A percentile compares a stretch with the other conserved stretches of the same genome.
Conservation (phyloP, 495 filamentous ascomycete genomes). For the Hypomontagnella monticulosa region DNA sequence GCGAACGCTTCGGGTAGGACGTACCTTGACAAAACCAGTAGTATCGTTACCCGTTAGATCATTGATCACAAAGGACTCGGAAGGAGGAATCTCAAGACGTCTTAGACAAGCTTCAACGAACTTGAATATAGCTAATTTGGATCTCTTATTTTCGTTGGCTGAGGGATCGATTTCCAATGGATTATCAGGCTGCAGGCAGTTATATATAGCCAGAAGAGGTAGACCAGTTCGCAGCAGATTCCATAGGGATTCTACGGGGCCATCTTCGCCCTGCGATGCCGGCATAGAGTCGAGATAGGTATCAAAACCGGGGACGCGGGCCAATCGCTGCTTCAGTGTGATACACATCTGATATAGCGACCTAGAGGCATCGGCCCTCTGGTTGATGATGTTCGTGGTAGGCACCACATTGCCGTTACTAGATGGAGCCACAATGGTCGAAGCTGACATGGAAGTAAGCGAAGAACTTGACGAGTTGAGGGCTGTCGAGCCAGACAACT, state of each 20-base stretch:
- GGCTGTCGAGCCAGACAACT: constrained; percentile 63
- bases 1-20: constrained; percentile 22
- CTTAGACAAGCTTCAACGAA: constrained; percentile 65
- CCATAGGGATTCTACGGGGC: constrained; percentile 93
- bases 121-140: constrained; percentile 67
- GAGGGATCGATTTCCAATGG: constrained; percentile 67
- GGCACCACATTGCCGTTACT: constrained; percentile 71
- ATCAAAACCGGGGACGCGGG: constrained; percentile 84
- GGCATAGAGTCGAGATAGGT: constrained; percentile 63
- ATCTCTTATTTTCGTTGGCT: constrained; percentile 69
- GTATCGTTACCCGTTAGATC: constrained; percentile 95
- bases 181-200: constrained; percentile 73
- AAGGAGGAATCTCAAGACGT: constrained; percentile 77
- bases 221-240: constrained; percentile 83
- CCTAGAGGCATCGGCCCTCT: constrained; percentile 82
- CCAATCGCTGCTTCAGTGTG: constrained; percentile 78
- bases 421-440: constrained; percentile 48
- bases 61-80: constrained; percentile 89
- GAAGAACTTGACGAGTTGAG: constrained; percentile 59
- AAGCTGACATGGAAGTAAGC: constrained; percentile 57
- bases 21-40: constrained; percentile 94
- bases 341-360: constrained; percentile 97
- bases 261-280: constrained; percentile 66
- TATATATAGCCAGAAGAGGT: constrained; percentile 89
- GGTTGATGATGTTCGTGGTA: constrained; percentile 93